These are phyloP conservation scores for Rhinocladiella similis DNA, from an alignment of 2,329 filamentous ascomycete species.

Conservation along the genomic window DNA sequence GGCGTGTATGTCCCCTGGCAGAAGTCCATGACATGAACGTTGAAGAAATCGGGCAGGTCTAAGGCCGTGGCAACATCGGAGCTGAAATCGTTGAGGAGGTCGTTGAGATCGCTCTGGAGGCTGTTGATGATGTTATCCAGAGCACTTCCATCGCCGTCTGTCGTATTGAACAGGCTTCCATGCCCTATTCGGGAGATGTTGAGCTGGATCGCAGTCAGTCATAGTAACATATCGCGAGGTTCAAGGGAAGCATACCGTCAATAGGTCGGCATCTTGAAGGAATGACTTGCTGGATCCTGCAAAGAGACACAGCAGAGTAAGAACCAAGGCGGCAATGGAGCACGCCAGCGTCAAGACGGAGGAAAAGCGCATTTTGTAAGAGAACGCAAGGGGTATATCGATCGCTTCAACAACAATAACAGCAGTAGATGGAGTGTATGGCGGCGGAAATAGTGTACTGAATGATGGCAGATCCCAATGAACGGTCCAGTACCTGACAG, in stretches of 20 bases:
- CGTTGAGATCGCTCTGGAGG: conserved; percentile 44
- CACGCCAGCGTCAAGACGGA: conserved; percentile 53
- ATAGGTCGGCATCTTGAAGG: conserved; percentile 57
- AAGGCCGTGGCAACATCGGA: conserved; percentile 47
- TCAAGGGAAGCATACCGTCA: conserved; percentile 48
- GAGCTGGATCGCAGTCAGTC: conserved; percentile 40
- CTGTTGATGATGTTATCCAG: conserved; percentile 38
- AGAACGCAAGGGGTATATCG: not conserved
- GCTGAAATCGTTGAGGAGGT: conserved; percentile 37
- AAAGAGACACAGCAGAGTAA: conserved; percentile 62
- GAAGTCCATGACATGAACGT: conserved; percentile 60
- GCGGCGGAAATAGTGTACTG: too few relatives aligned
- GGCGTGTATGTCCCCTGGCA: conserved; percentile 50
- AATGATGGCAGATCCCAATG: too few relatives aligned
- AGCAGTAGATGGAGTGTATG: too few relatives aligned
- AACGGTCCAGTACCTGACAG: too few relatives aligned
- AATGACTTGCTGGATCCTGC: conserved; percentile 58
- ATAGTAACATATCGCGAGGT: not conserved
- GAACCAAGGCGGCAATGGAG: conserved; percentile 56
- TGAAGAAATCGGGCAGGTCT: conserved; percentile 62
- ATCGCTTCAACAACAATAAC: too few relatives aligned
- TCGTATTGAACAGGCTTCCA: conserved; percentile 32
- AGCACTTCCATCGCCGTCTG: conserved; percentile 35
- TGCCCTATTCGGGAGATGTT: conserved; percentile 59
- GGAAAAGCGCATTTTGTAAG: conserved; percentile 44